phyloP scores from a whole-genome alignment of 768 basidiomycete genomes.

The Kwoniella europaea region DNA sequence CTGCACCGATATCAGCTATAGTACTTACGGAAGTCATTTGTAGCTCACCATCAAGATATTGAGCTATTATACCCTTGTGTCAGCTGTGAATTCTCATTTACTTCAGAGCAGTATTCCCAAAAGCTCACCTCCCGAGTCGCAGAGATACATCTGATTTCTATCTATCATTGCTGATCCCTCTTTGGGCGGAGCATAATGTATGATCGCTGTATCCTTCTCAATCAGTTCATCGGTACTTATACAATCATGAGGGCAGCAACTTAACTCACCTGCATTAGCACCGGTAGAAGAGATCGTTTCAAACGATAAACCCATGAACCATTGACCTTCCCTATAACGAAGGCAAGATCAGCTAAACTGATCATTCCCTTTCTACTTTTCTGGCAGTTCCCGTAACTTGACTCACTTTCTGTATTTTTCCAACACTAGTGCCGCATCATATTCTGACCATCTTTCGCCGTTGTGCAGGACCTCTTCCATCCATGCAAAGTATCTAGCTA shows the following conservation, averaged over 20 bases:
- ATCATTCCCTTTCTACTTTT: background rate
- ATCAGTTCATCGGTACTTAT: background rate
- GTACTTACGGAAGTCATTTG: background rate
- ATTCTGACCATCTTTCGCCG: constrained; percentile 72
- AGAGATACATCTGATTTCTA: constrained; percentile 67
- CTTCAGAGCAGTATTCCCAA: background rate
- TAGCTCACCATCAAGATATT: constrained; percentile 72
- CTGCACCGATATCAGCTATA: constrained; percentile 25
- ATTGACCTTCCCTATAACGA: constrained; percentile 67
- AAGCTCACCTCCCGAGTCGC: constrained; percentile 80
- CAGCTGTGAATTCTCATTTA: background rate
- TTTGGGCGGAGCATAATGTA: constrained; percentile 86
- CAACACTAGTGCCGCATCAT: constrained; percentile 76
- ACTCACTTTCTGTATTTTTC: constrained; percentile 80
- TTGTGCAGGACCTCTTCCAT: constrained; percentile 78
- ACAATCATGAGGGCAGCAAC: background rate
- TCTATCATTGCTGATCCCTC: constrained; percentile 73
- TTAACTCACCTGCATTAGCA: constrained; percentile 77
- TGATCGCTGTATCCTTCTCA: constrained; percentile 69
- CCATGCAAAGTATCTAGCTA: constrained; percentile 90
- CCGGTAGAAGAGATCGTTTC: constrained; percentile 90
- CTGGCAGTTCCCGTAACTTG: constrained; percentile 52
- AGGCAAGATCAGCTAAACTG: background rate
- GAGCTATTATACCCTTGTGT: constrained; percentile 61
- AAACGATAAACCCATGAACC: constrained; percentile 89